A percentile compares a stretch with the other conserved stretches of the same genome.
These are phyloP conservation scores for Selaginella tamariscina DNA, from an alignment of 75 land plant species.

Conservation along the genomic window DNA sequence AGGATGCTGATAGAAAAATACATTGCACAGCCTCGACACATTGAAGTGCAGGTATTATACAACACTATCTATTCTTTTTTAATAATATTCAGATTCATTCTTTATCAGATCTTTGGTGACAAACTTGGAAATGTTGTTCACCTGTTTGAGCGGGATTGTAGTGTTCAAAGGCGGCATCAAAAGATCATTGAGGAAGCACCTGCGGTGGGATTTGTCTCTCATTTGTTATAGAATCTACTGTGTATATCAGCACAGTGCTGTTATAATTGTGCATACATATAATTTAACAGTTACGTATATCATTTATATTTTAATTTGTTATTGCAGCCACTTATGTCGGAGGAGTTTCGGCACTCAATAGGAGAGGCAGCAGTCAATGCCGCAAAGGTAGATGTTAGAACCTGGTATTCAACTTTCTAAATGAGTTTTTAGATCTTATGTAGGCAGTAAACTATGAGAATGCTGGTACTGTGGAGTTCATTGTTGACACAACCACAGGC, in stretches of 20 bases:
- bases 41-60: constrained; percentile 99
- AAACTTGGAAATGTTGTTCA: constrained; percentile 77
- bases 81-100: neutral
- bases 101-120: constrained; percentile 79
- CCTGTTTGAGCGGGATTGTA: constrained; percentile 89
- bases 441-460: constrained; percentile 91
- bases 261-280: too few species aligned
- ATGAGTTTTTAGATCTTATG: constrained; percentile 13
- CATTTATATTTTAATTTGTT: neutral
- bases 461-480: constrained; percentile 98
- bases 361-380: constrained; percentile 96
- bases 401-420: neutral
- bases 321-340: constrained; percentile 58
- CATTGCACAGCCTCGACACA: constrained; percentile 75
- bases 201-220: constrained; percentile 36
- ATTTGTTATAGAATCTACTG: neutral
- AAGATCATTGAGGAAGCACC: constrained; percentile 99
- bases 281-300: too few species aligned
- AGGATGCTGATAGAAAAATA: constrained; percentile 84
- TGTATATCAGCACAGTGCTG: too few species aligned
- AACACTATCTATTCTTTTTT: too few species aligned
- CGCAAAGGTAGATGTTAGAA: constrained; percentile 52
- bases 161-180: constrained; percentile 94
- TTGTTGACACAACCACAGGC: constrained; percentile 68
- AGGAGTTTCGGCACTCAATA: constrained; percentile 58